phyloP scores from a whole-genome alignment of 2,329 filamentous ascomycete genomes.

The Drechslerella stenobrocha region DNA sequence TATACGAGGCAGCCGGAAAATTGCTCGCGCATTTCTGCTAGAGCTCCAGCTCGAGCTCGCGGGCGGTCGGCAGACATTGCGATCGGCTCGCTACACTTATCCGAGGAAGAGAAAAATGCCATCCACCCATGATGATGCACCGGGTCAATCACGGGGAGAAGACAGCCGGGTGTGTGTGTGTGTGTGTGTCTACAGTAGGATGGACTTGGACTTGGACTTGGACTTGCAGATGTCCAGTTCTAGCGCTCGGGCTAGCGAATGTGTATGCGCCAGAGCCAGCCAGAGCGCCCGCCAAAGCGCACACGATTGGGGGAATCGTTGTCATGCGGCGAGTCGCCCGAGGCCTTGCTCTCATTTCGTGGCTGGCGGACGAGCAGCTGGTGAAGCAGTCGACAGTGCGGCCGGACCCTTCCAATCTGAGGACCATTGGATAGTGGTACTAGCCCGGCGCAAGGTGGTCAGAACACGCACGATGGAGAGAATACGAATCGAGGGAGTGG shows the following conservation, averaged over 20 bases:
- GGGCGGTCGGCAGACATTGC: slow-evolving; percentile 11
- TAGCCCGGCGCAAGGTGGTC: slow-evolving; percentile 28
- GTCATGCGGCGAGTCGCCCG: slow-evolving; percentile 43
- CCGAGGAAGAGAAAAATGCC: slow-evolving; percentile 34
- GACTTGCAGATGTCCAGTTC: neutral
- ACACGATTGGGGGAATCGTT: slow-evolving; percentile 27
- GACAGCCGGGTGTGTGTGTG: too few species aligned
- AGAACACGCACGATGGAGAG: slow-evolving; percentile 10
- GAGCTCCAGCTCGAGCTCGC: slow-evolving; percentile 39
- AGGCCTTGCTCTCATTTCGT: slow-evolving; percentile 14
- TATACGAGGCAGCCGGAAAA: slow-evolving; percentile 16
- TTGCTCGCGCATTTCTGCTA: slow-evolving; percentile 23
- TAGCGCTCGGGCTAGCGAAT: slow-evolving; percentile 2
- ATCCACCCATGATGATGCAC: slow-evolving; percentile 4
- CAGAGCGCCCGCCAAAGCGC: slow-evolving; percentile 8
- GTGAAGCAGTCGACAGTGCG: slow-evolving; percentile 3
- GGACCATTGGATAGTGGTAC: slow-evolving; percentile 6
- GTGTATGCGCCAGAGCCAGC: neutral
- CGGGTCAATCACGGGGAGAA: slow-evolving; percentile 34
- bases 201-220: neutral
- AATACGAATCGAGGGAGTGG: slow-evolving; percentile 21
- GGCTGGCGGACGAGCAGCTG: slow-evolving; percentile 22
- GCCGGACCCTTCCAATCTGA: slow-evolving; percentile 47
- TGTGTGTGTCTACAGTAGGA: slow-evolving; percentile 16
- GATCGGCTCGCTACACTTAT: slow-evolving; percentile 25